A percentile compares a stretch with the other conserved stretches of the same genome.
Conservation (phyloP, 2,329 filamentous ascomycete genomes). For the Aspergillus flavus region DNA sequence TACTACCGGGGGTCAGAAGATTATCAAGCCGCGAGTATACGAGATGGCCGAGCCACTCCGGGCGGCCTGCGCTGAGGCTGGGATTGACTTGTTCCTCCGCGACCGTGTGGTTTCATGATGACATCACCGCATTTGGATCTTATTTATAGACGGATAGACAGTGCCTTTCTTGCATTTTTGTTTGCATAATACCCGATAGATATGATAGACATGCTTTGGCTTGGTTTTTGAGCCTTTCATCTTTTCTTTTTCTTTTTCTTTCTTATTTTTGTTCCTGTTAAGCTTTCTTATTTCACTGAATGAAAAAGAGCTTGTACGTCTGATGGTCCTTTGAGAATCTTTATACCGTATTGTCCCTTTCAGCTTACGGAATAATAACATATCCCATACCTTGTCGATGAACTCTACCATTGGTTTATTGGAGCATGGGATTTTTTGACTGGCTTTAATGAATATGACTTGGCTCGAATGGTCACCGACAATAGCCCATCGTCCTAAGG, state of each 20-base stretch:
- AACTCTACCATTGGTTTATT: background rate
- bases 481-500: background rate
- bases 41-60: slow-evolving; percentile 27
- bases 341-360: background rate
- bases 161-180: background rate
- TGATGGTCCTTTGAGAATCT: background rate
- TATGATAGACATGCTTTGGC: background rate
- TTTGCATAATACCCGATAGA: slow-evolving; percentile 11
- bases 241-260: too few relatives aligned
- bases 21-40: slow-evolving; percentile 28
- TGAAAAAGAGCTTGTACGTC: background rate
- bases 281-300: background rate
- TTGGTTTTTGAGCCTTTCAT: background rate
- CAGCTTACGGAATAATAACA: background rate
- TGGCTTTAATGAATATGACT: background rate
- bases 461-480: background rate
- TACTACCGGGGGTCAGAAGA: slow-evolving; percentile 8
- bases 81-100: slow-evolving; percentile 27
- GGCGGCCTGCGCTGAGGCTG: slow-evolving; percentile 22
- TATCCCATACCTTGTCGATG: background rate
- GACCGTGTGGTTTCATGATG: slow-evolving; percentile 23
- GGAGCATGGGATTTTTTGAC: background rate
- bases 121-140: background rate
- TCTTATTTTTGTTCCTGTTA: background rate
- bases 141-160: background rate